Base-by-base conservation (phyloP, 768 basidiomycete genomes). In the Tulasnella sp. region DNA sequence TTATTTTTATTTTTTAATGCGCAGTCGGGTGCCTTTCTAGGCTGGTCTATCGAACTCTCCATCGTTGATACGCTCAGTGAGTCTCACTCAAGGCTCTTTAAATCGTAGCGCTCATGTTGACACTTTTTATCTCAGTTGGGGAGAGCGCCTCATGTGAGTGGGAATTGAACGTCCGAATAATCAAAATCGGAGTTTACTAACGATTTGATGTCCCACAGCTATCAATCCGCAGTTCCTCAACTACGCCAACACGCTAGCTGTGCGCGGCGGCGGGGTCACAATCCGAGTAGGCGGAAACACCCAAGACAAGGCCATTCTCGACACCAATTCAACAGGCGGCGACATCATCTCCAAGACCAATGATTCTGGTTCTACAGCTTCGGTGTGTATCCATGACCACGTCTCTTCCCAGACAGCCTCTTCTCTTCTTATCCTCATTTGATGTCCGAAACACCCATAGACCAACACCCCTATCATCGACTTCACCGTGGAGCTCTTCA, bases 381-480 rank as follows among this genome's bases (percentile, higher is more conserved):
- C 11, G 7, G 34, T 38, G n/a, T 19, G 27, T 23, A 23, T 29
- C n/a, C 11, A 5, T 48, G 21, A 48, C 5, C n/a, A 7, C 11
- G 5, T 48, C n/a, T 48, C n/a, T 29, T 48, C 5, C 5, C 5
- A 7, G 5, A 11, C 7, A 29, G 5, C 7, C 7, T 15, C 34
- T 5, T n/a, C n/a, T n/a, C n/a, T n/a, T n/a, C n/a, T n/a, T n/a
- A 7, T 48, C 7, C 5, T 48, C 27, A 29, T 13, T 8, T 34
- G n/a, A n/a, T n/a, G n/a, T n/a, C n/a, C n/a, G n/a, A 29, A 69
- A 41, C 58, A 73, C 54, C 71, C 73, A 51, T 67, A 80, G 78
- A 88, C 84, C 1, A 74, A 77, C 47, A 90, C 88, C n/a, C 81
- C 84, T 1, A 76, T 85, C 11, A 77, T 87, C 26, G 69, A 81